Conservation (phyloP, 805 yeast genomes). For the Middelhovenomyces tepae region DNA sequence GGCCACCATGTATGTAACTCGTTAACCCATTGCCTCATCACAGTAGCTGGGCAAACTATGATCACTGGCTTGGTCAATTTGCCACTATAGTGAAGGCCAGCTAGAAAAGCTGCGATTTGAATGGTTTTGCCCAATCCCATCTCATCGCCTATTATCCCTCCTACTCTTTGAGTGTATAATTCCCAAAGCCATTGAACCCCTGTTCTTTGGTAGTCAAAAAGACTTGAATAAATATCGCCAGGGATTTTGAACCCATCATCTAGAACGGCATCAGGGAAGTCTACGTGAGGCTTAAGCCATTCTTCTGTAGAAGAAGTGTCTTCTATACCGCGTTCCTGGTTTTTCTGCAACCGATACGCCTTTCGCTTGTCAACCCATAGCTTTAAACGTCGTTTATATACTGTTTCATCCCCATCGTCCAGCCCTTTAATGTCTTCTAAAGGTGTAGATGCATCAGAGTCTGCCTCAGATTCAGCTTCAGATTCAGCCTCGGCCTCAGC, state of each 20-base stretch:
- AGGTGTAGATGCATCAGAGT: conserved; percentile 12
- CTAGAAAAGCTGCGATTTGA: conserved; percentile 83
- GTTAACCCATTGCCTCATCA: conserved; percentile 92
- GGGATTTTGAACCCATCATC: conserved; percentile 69
- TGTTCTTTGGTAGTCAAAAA: conserved; percentile 90
- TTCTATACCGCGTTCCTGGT: conserved; percentile 11
- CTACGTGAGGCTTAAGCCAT: conserved; percentile 72
- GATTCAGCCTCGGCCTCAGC: conserved; percentile 20
- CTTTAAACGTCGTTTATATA: conserved; percentile 51
- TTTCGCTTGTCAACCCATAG: conserved; percentile 54
- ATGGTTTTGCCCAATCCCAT: conserved; percentile 98
- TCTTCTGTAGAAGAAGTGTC: conserved; percentile 34
- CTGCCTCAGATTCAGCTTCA: conserved; percentile 21
- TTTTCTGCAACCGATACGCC: conserved; percentile 29
- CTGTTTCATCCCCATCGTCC: conserved; percentile 76
- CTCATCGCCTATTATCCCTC: conserved; percentile 96
- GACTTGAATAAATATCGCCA: conserved; percentile 78
- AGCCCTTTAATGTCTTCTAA: conserved; percentile 27
- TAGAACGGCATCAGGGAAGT: conserved; percentile 61
- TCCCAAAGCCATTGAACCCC: conserved; percentile 98
- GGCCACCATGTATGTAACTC: conserved; percentile 99
- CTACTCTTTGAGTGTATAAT: conserved; percentile 76
- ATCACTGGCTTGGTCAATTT: conserved; percentile 67
- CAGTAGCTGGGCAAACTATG: conserved; percentile 95
- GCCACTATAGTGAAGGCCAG: conserved; percentile 83